Evolutionary conservation across 148 eudicot species (phyloP).

Genomic region (Heliamphora exappendiculata): DNA sequence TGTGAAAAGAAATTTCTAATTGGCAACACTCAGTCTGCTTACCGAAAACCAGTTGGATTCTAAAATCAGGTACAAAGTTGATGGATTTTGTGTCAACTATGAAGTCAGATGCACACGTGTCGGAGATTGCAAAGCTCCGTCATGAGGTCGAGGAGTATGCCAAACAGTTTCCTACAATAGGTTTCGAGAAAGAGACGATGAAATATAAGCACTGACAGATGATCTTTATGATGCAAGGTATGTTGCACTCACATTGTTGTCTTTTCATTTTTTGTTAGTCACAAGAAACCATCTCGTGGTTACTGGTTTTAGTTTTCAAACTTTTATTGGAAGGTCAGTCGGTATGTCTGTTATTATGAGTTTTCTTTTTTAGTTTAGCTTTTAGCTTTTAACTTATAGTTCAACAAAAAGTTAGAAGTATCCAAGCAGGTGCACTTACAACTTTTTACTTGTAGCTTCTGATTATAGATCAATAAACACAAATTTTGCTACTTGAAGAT

Average conservation of each 20-base stretch:
- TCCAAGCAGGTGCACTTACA: too few species aligned
- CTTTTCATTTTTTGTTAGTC: background rate
- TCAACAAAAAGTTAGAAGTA: too few species aligned
- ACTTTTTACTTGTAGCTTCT: too few species aligned
- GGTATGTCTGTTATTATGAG: background rate
- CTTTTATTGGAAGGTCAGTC: background rate
- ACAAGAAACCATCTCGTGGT: background rate
- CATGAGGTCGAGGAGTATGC: slow-evolving; percentile 88
- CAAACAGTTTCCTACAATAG: slow-evolving; percentile 91
- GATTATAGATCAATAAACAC: too few species aligned
- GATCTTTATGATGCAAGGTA: background rate
- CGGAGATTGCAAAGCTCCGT: slow-evolving; percentile 77
- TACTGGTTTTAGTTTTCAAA: background rate
- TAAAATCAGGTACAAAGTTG: slow-evolving; percentile 76
- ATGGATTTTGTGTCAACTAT: slow-evolving; percentile 82
- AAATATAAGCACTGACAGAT: slow-evolving; percentile 73
- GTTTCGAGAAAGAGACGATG: slow-evolving; percentile 89
- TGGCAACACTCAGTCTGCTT: background rate
- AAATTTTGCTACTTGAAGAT: too few species aligned
- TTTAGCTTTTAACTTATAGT: too few species aligned
- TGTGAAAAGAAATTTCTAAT: background rate
- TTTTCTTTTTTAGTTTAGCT: too few species aligned
- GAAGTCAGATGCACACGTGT: slow-evolving; percentile 44
- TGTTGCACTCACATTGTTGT: slow-evolving; percentile 1
- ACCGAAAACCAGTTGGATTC: background rate